Conservation (phyloP, 2,329 filamentous ascomycete genomes). For the Alternaria arborescens region DNA sequence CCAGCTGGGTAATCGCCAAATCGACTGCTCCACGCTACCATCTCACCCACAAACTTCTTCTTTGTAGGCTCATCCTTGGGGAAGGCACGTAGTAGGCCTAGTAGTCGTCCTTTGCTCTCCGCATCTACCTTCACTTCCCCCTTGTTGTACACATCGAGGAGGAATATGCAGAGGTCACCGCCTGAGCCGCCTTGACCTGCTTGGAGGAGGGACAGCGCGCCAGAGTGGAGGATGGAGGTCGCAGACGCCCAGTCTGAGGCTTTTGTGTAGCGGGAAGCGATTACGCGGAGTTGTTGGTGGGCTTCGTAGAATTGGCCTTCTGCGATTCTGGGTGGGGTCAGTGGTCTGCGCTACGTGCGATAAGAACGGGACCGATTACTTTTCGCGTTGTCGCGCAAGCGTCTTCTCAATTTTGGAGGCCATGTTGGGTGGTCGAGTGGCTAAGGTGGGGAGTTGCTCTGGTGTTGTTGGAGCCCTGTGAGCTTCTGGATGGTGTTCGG, state of each 20-base stretch:
- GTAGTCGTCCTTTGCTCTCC: slow-evolving; percentile 74
- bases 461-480: slow-evolving; percentile 2
- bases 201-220: slow-evolving; percentile 84
- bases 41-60: slow-evolving; percentile 90
- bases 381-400: slow-evolving; percentile 79
- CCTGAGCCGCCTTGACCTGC: slow-evolving; percentile 94
- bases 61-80: slow-evolving; percentile 84
- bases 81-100: slow-evolving; percentile 83
- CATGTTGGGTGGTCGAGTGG: slow-evolving; percentile 21
- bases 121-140: slow-evolving; percentile 80
- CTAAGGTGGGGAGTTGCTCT: background rate
- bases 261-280: slow-evolving; percentile 93
- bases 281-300: slow-evolving; percentile 96
- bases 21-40: slow-evolving; percentile 87
- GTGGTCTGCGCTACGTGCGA: background rate
- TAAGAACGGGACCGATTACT: slow-evolving; percentile 55
- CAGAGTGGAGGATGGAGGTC: slow-evolving; percentile 83
- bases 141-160: slow-evolving; percentile 91
- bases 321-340: slow-evolving; percentile 68
- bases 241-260: slow-evolving; percentile 83
- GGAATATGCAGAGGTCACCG: slow-evolving; percentile 85
- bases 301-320: slow-evolving; percentile 98
- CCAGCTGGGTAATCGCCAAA: slow-evolving; percentile 88
- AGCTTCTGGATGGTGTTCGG: slow-evolving; percentile 10
- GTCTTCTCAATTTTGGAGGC: slow-evolving; percentile 72